Conservation (phyloP, 176 grass and related monocot species). For the Cymbopogon citratus region DNA sequence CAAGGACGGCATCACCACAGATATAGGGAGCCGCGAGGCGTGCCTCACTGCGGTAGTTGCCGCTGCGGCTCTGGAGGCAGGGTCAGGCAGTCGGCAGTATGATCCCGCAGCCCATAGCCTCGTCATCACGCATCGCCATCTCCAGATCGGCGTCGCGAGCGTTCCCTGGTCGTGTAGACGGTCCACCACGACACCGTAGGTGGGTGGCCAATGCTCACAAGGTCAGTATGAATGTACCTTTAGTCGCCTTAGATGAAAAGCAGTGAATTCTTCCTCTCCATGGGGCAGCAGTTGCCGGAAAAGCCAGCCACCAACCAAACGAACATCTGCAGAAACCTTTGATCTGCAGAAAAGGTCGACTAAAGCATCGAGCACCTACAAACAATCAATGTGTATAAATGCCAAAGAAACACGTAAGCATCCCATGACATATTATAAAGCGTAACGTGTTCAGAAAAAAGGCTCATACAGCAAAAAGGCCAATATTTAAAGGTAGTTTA, state of each 20-base stretch:
- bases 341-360: conserved; percentile 81
- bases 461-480: neutral
- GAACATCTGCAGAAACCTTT: conserved; percentile 76
- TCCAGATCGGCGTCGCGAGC: no score
- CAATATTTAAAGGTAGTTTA: neutral
- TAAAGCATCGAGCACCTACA: conserved; percentile 94
- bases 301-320: conserved; percentile 92
- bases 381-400: conserved; percentile 24
- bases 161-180: no score
- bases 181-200: no score
- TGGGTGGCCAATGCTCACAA: no score
- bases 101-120: no score
- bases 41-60: no score
- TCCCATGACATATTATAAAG: neutral
- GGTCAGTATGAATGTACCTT: conserved; percentile 41
- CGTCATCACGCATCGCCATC: no score
- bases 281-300: conserved; percentile 89
- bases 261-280: conserved; percentile 76
- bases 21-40: no score
- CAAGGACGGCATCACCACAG: no score
- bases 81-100: no score
- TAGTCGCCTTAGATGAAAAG: conserved; percentile 61
- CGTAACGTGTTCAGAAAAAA: neutral
- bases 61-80: no score
- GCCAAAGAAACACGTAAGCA: conserved; percentile 17